Evolutionary conservation across 192 early-diverging fungal genomes (phyloP).

Genomic region (Oehlia diaphana): DNA sequence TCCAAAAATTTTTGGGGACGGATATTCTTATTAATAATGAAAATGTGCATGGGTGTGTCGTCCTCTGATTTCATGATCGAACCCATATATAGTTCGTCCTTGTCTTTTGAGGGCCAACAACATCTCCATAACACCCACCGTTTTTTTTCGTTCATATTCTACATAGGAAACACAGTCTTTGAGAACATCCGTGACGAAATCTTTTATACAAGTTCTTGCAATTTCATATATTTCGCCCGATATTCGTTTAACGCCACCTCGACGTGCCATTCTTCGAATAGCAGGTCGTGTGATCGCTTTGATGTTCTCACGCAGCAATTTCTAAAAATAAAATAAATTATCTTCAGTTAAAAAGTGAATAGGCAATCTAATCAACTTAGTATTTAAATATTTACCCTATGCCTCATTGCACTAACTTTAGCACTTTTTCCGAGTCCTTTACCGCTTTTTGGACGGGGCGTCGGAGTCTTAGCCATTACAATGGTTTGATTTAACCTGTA

Average conservation of each 20-base stretch:
- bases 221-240: slow-evolving; percentile 93
- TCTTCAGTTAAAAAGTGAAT: no score
- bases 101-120: slow-evolving; percentile 95
- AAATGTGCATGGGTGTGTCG: not conserved
- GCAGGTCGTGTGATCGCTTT: slow-evolving; percentile 33
- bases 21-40: not conserved
- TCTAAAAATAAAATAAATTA: not conserved
- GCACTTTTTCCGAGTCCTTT: slow-evolving; percentile 4
- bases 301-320: slow-evolving; percentile 1
- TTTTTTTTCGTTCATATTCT: slow-evolving; percentile 95
- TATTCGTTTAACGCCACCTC: slow-evolving; percentile 99
- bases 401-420: not conserved
- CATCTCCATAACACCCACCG: slow-evolving; percentile 91
- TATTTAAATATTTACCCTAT: not conserved
- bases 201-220: slow-evolving; percentile 90
- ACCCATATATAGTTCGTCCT: slow-evolving; percentile 80
- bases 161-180: slow-evolving; percentile 94
- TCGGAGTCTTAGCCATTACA: not conserved
- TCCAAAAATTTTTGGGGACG: not conserved
- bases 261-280: slow-evolving; percentile 94
- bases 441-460: not conserved
- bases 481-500: not conserved
- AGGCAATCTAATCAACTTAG: no score
- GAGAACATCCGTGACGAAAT: slow-evolving; percentile 94
- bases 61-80: slow-evolving; percentile 26